Conservation (phyloP, 2,329 filamentous ascomycete species). For the Chaetomium strumarium region DNA sequence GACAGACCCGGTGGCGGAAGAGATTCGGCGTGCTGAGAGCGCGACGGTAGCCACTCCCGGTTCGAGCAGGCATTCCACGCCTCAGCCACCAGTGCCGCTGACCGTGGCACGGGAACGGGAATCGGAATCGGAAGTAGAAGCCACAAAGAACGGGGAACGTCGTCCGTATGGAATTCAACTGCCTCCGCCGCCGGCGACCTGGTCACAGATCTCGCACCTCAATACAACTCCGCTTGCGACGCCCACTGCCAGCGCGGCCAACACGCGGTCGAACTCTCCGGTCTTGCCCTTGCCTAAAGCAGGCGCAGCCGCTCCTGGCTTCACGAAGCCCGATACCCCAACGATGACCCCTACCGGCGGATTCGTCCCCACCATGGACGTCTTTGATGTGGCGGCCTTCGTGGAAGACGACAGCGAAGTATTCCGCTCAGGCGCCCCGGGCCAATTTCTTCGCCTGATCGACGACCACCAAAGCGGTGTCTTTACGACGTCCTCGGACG, state of each 20-base stretch:
- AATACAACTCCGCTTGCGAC: slow-evolving; percentile 9
- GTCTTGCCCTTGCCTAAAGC: neutral
- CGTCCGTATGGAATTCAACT: neutral
- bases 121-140: neutral
- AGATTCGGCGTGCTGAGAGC: neutral
- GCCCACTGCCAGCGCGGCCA: slow-evolving; percentile 5
- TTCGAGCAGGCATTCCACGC: neutral
- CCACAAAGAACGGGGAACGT: neutral
- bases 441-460: slow-evolving; percentile 4
- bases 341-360: neutral
- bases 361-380: slow-evolving; percentile 12
- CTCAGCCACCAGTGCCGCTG: neutral
- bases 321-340: slow-evolving; percentile 3
- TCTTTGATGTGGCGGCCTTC: slow-evolving; percentile 13
- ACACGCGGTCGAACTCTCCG: slow-evolving; percentile 13
- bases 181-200: neutral
- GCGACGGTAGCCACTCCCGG: neutral
- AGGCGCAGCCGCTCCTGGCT: neutral
- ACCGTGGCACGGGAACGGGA: neutral
- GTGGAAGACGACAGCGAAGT: slow-evolving; percentile 8
- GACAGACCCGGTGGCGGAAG: neutral
- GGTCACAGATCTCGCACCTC: neutral
- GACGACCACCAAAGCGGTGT: slow-evolving; percentile 14
- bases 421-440: neutral
- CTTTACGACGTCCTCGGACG: slow-evolving; percentile 4